Evolutionary conservation across 2,329 filamentous ascomycete species (phyloP).

Genomic region (Cladophialophora bantiana): DNA sequence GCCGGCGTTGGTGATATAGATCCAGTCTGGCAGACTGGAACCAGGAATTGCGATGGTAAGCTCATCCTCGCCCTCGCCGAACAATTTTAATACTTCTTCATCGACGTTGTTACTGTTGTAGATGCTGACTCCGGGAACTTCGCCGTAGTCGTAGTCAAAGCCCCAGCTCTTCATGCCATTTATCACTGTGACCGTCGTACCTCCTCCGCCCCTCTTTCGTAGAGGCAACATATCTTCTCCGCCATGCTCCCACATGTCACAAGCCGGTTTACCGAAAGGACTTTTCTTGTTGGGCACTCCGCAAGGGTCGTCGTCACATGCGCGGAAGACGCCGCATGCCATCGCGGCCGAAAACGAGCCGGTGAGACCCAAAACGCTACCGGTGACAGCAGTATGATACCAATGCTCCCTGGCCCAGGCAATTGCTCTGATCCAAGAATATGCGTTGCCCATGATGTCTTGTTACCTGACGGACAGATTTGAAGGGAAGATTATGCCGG

Average conservation of each 20-base stretch:
- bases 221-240: not conserved
- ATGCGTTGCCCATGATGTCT: not conserved
- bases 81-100: not conserved
- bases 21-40: not conserved
- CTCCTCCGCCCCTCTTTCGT: not conserved
- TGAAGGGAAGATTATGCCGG: too few relatives aligned
- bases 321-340: not conserved
- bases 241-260: not conserved
- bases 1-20: constrained; percentile 14
- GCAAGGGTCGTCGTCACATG: not conserved
- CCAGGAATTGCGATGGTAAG: not conserved
- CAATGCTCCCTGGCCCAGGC: not conserved
- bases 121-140: not conserved
- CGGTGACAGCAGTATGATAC: not conserved
- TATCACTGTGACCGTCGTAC: not conserved
- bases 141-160: not conserved
- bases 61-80: not conserved
- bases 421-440: not conserved
- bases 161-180: not conserved
- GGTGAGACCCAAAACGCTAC: not conserved
- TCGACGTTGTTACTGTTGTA: not conserved
- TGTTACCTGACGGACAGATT: not conserved
- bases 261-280: not conserved
- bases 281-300: not conserved
- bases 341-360: not conserved